Evolutionary conservation across 805 yeast genomes (phyloP).

Genomic region (Candida qinlingensis): DNA sequence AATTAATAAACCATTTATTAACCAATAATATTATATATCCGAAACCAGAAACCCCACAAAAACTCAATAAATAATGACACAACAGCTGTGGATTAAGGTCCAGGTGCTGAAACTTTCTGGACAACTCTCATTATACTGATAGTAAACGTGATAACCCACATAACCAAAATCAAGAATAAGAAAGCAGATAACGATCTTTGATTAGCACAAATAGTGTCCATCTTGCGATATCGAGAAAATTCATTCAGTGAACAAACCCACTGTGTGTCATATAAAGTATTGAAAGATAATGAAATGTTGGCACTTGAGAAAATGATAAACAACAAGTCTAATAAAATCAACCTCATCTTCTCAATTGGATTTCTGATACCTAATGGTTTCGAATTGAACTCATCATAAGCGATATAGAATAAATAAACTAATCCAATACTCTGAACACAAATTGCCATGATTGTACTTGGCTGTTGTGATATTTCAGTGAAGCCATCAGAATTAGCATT

Average conservation of each 20-base stretch:
- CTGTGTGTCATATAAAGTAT: slow-evolving; percentile 68
- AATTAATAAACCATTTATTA: too few species aligned
- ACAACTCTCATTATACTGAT: slow-evolving; percentile 81
- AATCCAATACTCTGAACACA: slow-evolving; percentile 77
- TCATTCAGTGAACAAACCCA: slow-evolving; percentile 62
- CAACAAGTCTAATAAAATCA: slow-evolving; percentile 75
- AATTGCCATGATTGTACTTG: slow-evolving; percentile 91
- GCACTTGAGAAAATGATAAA: slow-evolving; percentile 89
- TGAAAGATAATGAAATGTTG: slow-evolving; percentile 78
- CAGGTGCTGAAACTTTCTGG: slow-evolving; percentile 42
- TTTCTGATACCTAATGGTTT: slow-evolving; percentile 88
- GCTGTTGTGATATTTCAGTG: slow-evolving; percentile 55
- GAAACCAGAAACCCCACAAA: too few species aligned
- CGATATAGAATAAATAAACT: slow-evolving; percentile 71
- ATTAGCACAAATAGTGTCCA: slow-evolving; percentile 59
- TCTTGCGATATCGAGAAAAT: slow-evolving; percentile 28
- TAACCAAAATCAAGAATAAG: slow-evolving; percentile 63
- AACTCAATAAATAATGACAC: too few species aligned
- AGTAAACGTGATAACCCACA: slow-evolving; percentile 85
- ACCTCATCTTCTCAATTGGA: slow-evolving; percentile 75
- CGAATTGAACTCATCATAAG: slow-evolving; percentile 87
- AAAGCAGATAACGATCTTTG: slow-evolving; percentile 79
- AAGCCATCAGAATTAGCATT: slow-evolving; percentile 10
- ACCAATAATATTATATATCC: too few species aligned
- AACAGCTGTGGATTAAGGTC: too few species aligned